phyloP scores from a whole-genome alignment of 2,329 filamentous ascomycete genomes.

The Cordyceps militaris region DNA sequence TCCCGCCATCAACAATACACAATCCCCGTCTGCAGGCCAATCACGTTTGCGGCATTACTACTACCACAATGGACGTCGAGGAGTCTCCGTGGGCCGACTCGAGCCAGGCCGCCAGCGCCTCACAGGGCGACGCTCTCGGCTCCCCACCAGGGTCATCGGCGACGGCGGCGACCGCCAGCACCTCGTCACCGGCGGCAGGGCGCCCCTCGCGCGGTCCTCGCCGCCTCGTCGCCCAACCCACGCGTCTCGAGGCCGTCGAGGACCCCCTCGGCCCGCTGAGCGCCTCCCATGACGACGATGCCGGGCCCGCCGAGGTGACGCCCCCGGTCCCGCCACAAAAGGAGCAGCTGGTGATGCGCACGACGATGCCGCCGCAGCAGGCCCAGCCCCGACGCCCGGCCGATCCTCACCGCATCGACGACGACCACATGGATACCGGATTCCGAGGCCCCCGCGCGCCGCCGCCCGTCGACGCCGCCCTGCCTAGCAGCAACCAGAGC shows the following conservation, averaged over 20 bases:
- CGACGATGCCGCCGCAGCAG: conserved; percentile 43
- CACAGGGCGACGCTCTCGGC: conserved; percentile 25
- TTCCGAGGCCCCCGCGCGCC: conserved; percentile 53
- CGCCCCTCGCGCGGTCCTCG: conserved; percentile 46
- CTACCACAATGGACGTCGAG: conserved; percentile 39
- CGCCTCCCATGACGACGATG: conserved; percentile 37
- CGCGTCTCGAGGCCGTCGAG: conserved; percentile 68
- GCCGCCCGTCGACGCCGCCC: conserved; percentile 54
- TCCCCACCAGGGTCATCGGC: conserved; percentile 24
- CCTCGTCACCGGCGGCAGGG: conserved; percentile 26
- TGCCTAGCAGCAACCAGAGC: conserved; percentile 43
- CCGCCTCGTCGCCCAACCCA: conserved; percentile 66
- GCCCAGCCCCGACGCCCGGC: conserved; percentile 38
- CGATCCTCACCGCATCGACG: conserved; percentile 60
- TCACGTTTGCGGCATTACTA: not conserved
- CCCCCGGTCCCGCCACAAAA: conserved; percentile 65
- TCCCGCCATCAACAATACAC: conserved; percentile 1
- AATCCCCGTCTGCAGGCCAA: not conserved
- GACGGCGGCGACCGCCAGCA: conserved; percentile 24
- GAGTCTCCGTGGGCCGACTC: conserved; percentile 50
- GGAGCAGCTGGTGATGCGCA: conserved; percentile 56
- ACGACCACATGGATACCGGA: conserved; percentile 56
- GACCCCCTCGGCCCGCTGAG: conserved; percentile 74
- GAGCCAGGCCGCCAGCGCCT: conserved; percentile 24
- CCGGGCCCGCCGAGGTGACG: conserved; percentile 33